These are phyloP conservation scores for Oldenlandia corymbosa DNA, from an alignment of 257 asterid genomes.

Conservation along the genomic window DNA sequence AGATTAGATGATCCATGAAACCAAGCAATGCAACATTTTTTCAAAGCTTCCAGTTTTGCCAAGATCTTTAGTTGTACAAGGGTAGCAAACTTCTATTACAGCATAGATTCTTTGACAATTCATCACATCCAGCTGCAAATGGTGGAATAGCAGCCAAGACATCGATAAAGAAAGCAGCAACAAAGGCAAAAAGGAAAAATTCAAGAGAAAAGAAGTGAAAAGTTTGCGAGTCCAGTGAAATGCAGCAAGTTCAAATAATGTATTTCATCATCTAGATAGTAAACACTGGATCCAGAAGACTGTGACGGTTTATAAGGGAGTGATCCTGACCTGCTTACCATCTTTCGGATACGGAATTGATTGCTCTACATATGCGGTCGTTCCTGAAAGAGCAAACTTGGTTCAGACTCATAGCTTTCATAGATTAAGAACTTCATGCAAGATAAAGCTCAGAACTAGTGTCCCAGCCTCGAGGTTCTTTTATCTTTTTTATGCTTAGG, in stretches of 20 bases:
- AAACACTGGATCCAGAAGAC: neutral
- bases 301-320: neutral
- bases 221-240: neutral
- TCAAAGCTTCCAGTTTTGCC: neutral
- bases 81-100: neutral
- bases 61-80: neutral
- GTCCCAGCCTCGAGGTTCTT: too few relatives aligned
- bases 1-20: neutral
- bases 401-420: slow-evolving; percentile 15
- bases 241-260: slow-evolving; percentile 8
- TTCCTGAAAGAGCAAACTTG: slow-evolving; percentile 50
- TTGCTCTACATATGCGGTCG: slow-evolving; percentile 77
- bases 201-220: neutral
- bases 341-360: slow-evolving; percentile 79
- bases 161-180: too few relatives aligned
- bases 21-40: neutral
- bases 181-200: too few relatives aligned
- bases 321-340: slow-evolving; percentile 82
- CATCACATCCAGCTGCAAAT: neutral
- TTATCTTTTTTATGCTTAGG: too few relatives aligned
- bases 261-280: neutral
- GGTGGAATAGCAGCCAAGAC: too few relatives aligned
- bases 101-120: neutral
- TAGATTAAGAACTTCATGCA: slow-evolving; percentile 1
- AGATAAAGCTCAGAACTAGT: neutral